Percentiles rank a stretch among this genome's conserved stretches.
Evolutionary conservation across 768 basidiomycete species (phyloP).

Genomic region (Tubosaeta brunneosetosa): DNA sequence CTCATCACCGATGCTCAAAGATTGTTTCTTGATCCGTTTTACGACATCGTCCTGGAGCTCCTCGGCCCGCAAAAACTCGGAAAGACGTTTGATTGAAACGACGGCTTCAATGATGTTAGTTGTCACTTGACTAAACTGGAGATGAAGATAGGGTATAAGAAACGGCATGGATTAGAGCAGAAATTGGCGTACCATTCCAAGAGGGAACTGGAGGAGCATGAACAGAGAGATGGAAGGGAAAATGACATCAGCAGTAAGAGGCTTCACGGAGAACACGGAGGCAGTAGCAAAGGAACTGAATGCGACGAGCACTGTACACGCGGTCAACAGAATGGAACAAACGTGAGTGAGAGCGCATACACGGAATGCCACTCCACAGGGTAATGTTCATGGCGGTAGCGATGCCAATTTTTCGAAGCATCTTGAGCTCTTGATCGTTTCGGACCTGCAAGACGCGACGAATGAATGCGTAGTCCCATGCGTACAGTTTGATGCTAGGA

Average conservation of each 20-base stretch:
- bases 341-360: slow-evolving; percentile 23
- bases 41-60: slow-evolving; percentile 81
- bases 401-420: slow-evolving; percentile 81
- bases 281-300: slow-evolving; percentile 81
- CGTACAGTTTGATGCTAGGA: slow-evolving; percentile 82
- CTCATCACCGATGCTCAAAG: slow-evolving; percentile 56
- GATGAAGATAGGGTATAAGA: not conserved
- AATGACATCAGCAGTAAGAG: slow-evolving; percentile 85
- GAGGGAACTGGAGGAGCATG: slow-evolving; percentile 81
- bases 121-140: slow-evolving; percentile 64
- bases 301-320: slow-evolving; percentile 55
- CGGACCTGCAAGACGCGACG: slow-evolving; percentile 73
- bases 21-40: slow-evolving; percentile 40
- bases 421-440: slow-evolving; percentile 76
- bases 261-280: slow-evolving; percentile 52
- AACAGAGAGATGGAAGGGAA: slow-evolving; percentile 95
- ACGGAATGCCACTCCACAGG: slow-evolving; percentile 65
- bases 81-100: slow-evolving; percentile 77
- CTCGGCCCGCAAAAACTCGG: slow-evolving; percentile 67
- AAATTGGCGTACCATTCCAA: slow-evolving; percentile 60
- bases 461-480: slow-evolving; percentile 92
- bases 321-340: not conserved
- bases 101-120: slow-evolving; percentile 81
- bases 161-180: not conserved
- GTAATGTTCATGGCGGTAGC: slow-evolving; percentile 58